phyloP scores from a whole-genome alignment of 176 grass and related monocot genomes.

The Oryza officinalis region DNA sequence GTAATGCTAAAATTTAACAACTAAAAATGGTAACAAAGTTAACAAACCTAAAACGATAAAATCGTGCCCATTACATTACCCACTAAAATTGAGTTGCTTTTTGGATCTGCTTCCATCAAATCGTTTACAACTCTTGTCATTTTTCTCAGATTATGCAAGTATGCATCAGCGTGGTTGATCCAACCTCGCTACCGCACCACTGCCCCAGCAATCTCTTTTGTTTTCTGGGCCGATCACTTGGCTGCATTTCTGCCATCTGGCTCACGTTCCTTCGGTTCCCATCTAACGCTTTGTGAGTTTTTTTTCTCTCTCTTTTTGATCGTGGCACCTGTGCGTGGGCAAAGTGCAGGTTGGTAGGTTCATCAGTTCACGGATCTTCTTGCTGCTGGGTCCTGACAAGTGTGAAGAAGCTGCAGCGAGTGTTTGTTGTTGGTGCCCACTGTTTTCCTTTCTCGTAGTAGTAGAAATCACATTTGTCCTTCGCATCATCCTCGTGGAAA shows the following conservation, averaged over 20 bases:
- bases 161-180: constrained; percentile 12
- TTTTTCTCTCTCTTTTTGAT: not conserved
- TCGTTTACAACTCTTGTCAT: not conserved
- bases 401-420: constrained; percentile 16
- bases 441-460: not conserved
- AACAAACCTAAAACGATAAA: too few relatives aligned
- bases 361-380: not conserved
- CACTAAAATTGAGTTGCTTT: not conserved
- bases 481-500: not conserved
- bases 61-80: too few relatives aligned
- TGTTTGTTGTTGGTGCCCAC: not conserved
- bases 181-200: constrained; percentile 12
- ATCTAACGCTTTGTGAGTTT: not conserved
- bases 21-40: too few relatives aligned
- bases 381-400: not conserved
- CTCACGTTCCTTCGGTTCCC: not conserved
- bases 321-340: not conserved
- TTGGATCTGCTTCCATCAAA: not conserved
- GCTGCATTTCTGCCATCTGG: constrained; percentile 22
- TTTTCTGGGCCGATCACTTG: not conserved
- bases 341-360: constrained; percentile 29
- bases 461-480: constrained; percentile 6
- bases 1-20: too few relatives aligned
- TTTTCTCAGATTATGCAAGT: not conserved
- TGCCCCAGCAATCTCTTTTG: not conserved